A percentile compares a stretch with the other conserved stretches of the same genome.
Evolutionary conservation across 768 basidiomycete genomes (phyloP).

Genomic region (Podaxis sp.): DNA sequence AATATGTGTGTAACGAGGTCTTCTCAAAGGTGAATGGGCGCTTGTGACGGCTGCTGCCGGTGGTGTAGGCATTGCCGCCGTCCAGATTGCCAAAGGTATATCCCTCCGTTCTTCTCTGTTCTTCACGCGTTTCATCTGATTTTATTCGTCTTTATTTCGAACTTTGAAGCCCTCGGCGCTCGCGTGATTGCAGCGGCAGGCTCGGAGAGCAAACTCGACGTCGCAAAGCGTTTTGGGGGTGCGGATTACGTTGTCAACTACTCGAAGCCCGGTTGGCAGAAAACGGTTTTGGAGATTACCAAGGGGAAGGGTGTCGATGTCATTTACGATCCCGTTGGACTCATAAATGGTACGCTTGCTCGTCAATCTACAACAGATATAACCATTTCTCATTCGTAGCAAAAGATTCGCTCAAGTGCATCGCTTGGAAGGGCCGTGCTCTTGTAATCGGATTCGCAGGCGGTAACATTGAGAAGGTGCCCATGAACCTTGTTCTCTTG

Average conservation of each 20-base stretch:
- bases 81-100: conserved; percentile 88
- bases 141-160: not conserved
- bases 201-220: conserved; percentile 71
- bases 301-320: conserved; percentile 82
- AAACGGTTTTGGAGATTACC: conserved; percentile 82
- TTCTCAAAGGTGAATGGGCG: conserved; percentile 75
- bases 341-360: conserved; percentile 51
- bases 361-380: not conserved
- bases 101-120: not conserved
- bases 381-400: not conserved
- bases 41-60: conserved; percentile 95
- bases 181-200: conserved; percentile 94
- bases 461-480: conserved; percentile 82
- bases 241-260: conserved; percentile 87
- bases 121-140: not conserved
- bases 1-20: not conserved
- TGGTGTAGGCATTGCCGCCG: conserved; percentile 88
- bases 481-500: conserved; percentile 76
- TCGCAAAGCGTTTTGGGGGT: conserved; percentile 70
- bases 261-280: conserved; percentile 76
- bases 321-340: conserved; percentile 83
- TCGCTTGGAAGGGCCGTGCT: conserved; percentile 90
- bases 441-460: conserved; percentile 93
- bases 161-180: conserved; percentile 68
- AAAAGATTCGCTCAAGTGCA: conserved; percentile 83